Evolutionary conservation across 2,329 filamentous ascomycete genomes (phyloP).

Genomic region (Talaromyces funiculosus): DNA sequence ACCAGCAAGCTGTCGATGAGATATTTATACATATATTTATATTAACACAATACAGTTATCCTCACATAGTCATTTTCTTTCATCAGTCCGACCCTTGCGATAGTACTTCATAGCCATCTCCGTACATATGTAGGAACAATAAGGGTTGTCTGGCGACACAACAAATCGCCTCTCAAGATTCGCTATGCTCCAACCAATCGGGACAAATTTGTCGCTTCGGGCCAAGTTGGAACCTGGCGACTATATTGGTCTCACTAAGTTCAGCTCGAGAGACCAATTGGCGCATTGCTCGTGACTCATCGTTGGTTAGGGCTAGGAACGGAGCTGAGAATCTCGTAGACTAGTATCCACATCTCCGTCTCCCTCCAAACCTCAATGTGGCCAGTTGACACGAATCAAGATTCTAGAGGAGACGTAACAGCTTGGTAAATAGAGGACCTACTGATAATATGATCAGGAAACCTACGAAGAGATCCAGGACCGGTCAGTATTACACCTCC

Average conservation of each 20-base stretch:
- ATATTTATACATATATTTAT: neutral
- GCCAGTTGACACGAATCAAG: neutral
- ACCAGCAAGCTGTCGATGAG: neutral
- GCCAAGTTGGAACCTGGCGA: neutral
- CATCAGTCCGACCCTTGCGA: neutral
- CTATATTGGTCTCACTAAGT: neutral
- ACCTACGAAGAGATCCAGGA: neutral
- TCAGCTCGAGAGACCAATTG: neutral
- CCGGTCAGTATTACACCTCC: neutral
- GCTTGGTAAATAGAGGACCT: neutral
- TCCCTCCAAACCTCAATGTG: neutral
- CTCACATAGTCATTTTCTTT: neutral
- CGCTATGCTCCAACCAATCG: constrained; percentile 1
- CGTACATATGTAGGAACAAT: too few species aligned
- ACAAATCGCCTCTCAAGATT: neutral
- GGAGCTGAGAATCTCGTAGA: neutral
- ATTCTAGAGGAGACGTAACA: neutral
- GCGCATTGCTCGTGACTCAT: constrained; percentile 1
- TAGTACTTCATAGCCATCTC: neutral
- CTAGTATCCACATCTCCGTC: neutral
- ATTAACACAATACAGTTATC: neutral
- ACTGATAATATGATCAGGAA: neutral
- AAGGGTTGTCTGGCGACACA: neutral
- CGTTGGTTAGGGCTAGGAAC: neutral
- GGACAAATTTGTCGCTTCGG: neutral